Conservation (phyloP, 1,139 yeast species). For the Taphrina pruni region DNA sequence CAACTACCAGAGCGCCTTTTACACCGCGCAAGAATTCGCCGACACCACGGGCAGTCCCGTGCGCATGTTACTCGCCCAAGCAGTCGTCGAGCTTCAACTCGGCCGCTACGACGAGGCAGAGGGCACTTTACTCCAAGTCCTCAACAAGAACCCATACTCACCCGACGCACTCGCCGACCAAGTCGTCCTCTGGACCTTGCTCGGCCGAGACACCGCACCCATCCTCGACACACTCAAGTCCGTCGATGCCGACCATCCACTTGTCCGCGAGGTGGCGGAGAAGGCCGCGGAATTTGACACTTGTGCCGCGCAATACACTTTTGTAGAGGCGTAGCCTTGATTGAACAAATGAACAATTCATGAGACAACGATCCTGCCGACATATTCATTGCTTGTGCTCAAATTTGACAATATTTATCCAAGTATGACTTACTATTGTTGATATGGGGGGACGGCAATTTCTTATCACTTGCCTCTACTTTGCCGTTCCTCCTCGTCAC, state of each 20-base stretch:
- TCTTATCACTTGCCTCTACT: background rate
- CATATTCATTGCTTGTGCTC: no score
- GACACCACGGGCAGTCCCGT: conserved; percentile 56
- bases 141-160: conserved; percentile 52
- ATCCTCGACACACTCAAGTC: conserved; percentile 53
- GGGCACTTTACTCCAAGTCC: conserved; percentile 57
- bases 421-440: no score
- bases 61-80: conserved; percentile 57
- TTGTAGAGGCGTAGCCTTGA: conserved; percentile 25
- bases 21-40: conserved; percentile 74
- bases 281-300: conserved; percentile 64
- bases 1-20: conserved; percentile 65
- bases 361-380: no score
- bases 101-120: conserved; percentile 60
- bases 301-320: conserved; percentile 61
- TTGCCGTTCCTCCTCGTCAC: conserved; percentile 1
- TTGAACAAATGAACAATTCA: no score
- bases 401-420: no score
- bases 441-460: no score
- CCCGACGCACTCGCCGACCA: conserved; percentile 66
- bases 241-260: conserved; percentile 60
- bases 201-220: conserved; percentile 50
- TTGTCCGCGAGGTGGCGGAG: conserved; percentile 59
- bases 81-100: conserved; percentile 57
- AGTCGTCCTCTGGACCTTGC: conserved; percentile 61